These are phyloP conservation scores for Cynara cardunculus DNA, from an alignment of 129 eudicot species.

Conservation along the genomic window DNA sequence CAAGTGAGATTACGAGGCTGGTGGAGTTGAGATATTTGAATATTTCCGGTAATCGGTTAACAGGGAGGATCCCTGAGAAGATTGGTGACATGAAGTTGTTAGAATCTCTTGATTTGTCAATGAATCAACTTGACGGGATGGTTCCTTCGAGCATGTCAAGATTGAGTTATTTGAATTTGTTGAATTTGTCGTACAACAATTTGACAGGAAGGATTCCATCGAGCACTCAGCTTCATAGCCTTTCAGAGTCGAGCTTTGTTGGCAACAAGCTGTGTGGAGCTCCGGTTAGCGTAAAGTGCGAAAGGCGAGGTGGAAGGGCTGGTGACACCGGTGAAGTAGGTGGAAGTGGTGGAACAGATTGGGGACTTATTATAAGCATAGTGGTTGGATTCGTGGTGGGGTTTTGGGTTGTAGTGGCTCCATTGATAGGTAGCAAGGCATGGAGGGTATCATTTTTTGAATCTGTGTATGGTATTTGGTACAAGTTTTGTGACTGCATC, in stretches of 20 bases:
- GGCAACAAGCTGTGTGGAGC: slow-evolving; percentile 30
- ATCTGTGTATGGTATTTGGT: slow-evolving; percentile 8
- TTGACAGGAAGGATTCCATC: too few relatives aligned
- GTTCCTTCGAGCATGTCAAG: too few relatives aligned
- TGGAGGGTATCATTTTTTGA: slow-evolving; percentile 25
- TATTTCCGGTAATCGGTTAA: too few relatives aligned
- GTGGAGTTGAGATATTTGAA: too few relatives aligned
- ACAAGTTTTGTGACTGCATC: neutral
- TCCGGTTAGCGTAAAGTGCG: slow-evolving; percentile 20
- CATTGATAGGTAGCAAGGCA: slow-evolving; percentile 22
- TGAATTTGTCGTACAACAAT: too few relatives aligned
- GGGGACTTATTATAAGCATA: slow-evolving; percentile 17
- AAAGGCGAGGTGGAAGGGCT: neutral
- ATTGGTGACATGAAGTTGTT: too few relatives aligned
- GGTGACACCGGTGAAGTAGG: neutral
- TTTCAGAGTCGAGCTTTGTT: slow-evolving; percentile 26
- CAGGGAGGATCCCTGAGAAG: too few relatives aligned
- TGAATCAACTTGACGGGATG: too few relatives aligned
- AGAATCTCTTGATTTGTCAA: too few relatives aligned
- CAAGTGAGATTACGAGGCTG: too few relatives aligned
- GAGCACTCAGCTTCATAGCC: slow-evolving; percentile 24
- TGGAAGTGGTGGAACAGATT: slow-evolving; percentile 2
- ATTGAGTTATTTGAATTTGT: too few relatives aligned
- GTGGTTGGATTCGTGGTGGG: slow-evolving; percentile 22
- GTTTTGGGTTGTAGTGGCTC: slow-evolving; percentile 26